A percentile compares a stretch with the other conserved stretches of the same genome.
Conservation (phyloP, 2,329 filamentous ascomycete genomes). For the Beauveria bassiana region DNA sequence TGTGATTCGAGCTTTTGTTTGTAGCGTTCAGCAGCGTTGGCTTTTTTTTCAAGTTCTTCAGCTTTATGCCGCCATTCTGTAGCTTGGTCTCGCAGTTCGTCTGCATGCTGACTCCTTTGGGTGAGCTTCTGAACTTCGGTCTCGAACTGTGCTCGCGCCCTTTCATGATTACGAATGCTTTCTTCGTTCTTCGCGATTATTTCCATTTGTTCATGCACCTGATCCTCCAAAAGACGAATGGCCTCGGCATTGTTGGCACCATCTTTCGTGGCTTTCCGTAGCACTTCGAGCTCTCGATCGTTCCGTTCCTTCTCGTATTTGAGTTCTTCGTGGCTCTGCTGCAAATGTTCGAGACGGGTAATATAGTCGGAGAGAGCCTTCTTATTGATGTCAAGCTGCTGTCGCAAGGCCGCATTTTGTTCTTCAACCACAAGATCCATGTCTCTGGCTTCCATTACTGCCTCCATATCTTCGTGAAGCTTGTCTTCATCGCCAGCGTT, state of each 20-base stretch:
- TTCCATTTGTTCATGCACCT: constrained; percentile 59
- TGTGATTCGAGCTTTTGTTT: constrained; percentile 55
- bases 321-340: constrained; percentile 56
- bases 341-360: constrained; percentile 51
- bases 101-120: constrained; percentile 38
- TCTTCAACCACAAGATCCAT: constrained; percentile 51
- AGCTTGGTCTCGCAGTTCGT: constrained; percentile 50
- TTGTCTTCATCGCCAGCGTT: constrained; percentile 30
- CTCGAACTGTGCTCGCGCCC: constrained; percentile 45
- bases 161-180: constrained; percentile 28
- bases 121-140: constrained; percentile 42
- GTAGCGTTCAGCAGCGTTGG: constrained; percentile 55
- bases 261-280: constrained; percentile 42
- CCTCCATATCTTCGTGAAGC: constrained; percentile 31
- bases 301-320: constrained; percentile 55
- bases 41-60: constrained; percentile 52
- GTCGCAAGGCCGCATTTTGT: constrained; percentile 41
- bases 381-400: constrained; percentile 44
- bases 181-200: constrained; percentile 62
- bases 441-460: constrained; percentile 39
- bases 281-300: constrained; percentile 43
- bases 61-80: constrained; percentile 52
- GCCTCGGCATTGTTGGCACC: constrained; percentile 44
- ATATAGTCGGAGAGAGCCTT: constrained; percentile 53
- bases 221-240: constrained; percentile 46